Evolutionary conservation across 2,329 filamentous ascomycete genomes (phyloP).

Genomic region (Xylariaceae sp.): DNA sequence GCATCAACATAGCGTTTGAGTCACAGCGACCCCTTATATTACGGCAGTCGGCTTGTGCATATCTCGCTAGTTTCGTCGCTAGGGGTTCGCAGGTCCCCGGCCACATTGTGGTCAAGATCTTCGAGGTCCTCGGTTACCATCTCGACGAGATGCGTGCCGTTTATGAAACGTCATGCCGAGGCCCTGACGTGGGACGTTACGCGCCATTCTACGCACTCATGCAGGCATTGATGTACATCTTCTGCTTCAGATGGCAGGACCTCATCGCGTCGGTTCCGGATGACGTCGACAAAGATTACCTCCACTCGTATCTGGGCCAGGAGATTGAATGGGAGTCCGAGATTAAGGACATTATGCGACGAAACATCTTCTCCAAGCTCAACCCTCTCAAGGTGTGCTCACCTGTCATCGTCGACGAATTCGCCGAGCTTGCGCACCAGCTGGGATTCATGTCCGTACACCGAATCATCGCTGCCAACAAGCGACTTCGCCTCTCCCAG

Average conservation of each 20-base stretch:
- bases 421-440: slow-evolving; percentile 80
- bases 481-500: slow-evolving; percentile 74
- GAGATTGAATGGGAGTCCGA: slow-evolving; percentile 74
- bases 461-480: slow-evolving; percentile 84
- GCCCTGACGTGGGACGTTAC: slow-evolving; percentile 80
- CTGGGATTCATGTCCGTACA: slow-evolving; percentile 87
- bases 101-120: slow-evolving; percentile 74
- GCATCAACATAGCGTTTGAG: slow-evolving; percentile 68
- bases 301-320: slow-evolving; percentile 56
- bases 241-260: slow-evolving; percentile 97
- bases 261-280: slow-evolving; percentile 61
- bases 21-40: slow-evolving; percentile 64
- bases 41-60: slow-evolving; percentile 81
- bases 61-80: slow-evolving; percentile 90
- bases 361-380: slow-evolving; percentile 78
- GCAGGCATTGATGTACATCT: slow-evolving; percentile 90
- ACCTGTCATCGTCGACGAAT: slow-evolving; percentile 83
- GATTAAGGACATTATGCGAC: slow-evolving; percentile 67
- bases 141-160: slow-evolving; percentile 68
- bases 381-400: slow-evolving; percentile 96
- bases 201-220: slow-evolving; percentile 79
- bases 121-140: slow-evolving; percentile 70
- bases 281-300: slow-evolving; percentile 57
- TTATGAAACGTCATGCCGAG: slow-evolving; percentile 69
- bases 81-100: slow-evolving; percentile 76